These are phyloP conservation scores for Vaccinium myrtillus DNA, from an alignment of 148 eudicot species.

Conservation along the genomic window DNA sequence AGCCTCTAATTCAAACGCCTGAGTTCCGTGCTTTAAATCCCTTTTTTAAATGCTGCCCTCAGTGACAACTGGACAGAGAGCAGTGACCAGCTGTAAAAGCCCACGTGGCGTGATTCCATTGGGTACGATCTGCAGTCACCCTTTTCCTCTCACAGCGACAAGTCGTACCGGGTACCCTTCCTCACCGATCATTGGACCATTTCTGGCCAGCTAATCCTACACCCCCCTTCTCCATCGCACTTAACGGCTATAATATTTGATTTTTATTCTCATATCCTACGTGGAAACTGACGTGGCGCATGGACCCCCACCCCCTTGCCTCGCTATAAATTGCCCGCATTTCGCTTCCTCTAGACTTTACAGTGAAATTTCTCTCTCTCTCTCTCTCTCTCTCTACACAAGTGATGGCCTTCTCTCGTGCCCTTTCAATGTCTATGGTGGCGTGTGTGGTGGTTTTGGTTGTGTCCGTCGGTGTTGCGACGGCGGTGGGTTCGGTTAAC, in stretches of 20 bases:
- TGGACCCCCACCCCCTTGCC: conserved; percentile 9
- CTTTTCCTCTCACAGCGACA: conserved; percentile 16
- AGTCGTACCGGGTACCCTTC: conserved; percentile 9
- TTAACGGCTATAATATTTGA: conserved; percentile 23
- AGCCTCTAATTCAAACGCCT: neutral
- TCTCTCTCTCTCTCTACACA: neutral
- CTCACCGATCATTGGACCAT: neutral
- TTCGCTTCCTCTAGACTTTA: neutral
- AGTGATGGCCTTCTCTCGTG: neutral
- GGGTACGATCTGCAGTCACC: neutral
- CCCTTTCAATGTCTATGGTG: conserved; percentile 24
- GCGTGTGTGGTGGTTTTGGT: conserved; percentile 1
- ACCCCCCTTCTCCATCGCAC: no score
- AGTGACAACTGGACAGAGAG: conserved; percentile 15
- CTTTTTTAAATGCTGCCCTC: conserved; percentile 10
- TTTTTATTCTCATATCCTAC: neutral
- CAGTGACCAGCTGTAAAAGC: conserved; percentile 13
- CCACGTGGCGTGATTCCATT: conserved; percentile 6
- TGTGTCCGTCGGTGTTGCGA: neutral
- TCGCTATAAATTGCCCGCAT: conserved; percentile 18
- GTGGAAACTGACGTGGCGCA: conserved; percentile 10
- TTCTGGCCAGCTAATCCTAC: conserved; percentile 19
- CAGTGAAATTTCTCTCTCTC: neutral
- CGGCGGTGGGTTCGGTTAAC: conserved; percentile 33
- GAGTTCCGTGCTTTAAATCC: neutral